Evolutionary conservation across 805 yeast genomes (phyloP).

Genomic region (Schwanniomyces occidentalis): DNA sequence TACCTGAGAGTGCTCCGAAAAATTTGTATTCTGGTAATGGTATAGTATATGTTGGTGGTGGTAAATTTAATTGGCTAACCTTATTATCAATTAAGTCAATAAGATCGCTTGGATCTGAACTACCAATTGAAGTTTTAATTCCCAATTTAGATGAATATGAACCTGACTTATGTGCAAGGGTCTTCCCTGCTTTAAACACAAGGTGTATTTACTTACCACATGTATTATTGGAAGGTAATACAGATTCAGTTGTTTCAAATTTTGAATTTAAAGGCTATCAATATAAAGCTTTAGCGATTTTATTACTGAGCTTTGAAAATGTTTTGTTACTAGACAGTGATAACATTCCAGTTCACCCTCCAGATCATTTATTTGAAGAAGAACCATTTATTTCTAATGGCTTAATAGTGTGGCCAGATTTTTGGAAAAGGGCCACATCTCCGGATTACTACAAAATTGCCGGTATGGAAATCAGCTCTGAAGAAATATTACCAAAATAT

Average conservation of each 20-base stretch:
- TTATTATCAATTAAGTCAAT: slow-evolving; percentile 63
- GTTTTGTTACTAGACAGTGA: slow-evolving; percentile 76
- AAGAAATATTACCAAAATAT: slow-evolving; percentile 31
- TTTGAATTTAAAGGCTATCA: slow-evolving; percentile 47
- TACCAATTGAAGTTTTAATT: slow-evolving; percentile 82
- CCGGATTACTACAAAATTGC: slow-evolving; percentile 73
- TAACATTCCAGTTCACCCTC: slow-evolving; percentile 65
- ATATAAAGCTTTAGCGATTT: slow-evolving; percentile 42
- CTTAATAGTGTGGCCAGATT: slow-evolving; percentile 80
- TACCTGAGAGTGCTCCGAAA: slow-evolving; percentile 43
- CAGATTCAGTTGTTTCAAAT: slow-evolving; percentile 19
- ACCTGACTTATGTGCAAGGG: slow-evolving; percentile 50
- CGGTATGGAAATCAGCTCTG: slow-evolving; percentile 40
- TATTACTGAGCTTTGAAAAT: slow-evolving; percentile 59
- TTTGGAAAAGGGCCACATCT: slow-evolving; percentile 81
- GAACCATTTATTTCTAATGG: slow-evolving; percentile 58
- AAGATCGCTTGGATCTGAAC: slow-evolving; percentile 61
- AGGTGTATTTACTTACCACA: slow-evolving; percentile 39
- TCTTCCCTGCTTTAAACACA: slow-evolving; percentile 40
- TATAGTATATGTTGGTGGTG: slow-evolving; percentile 78
- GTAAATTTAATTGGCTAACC: slow-evolving; percentile 71
- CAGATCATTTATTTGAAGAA: slow-evolving; percentile 56
- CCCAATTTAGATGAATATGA: slow-evolving; percentile 73
- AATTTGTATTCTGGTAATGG: slow-evolving; percentile 49
- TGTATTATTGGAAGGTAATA: slow-evolving; percentile 20